Conservation (phyloP, 371 early-diverging fungal species). For the Mucor saturninus region DNA sequence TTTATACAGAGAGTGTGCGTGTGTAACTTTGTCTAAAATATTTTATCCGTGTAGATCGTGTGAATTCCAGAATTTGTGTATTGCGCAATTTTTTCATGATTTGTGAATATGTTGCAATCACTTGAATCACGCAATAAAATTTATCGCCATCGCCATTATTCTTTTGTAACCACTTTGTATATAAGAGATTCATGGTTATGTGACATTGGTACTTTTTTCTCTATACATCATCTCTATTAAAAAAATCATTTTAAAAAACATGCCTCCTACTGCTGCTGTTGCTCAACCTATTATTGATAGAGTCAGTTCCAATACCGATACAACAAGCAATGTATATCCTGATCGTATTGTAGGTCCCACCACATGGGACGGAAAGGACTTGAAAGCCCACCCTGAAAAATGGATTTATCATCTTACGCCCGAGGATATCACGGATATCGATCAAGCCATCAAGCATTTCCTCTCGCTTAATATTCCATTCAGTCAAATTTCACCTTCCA, state of each 20-base stretch:
- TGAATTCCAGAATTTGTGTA: no score
- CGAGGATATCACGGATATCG: conserved; percentile 45
- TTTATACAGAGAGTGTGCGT: no score
- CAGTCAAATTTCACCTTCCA: conserved; percentile 29
- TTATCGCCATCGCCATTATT: no score
- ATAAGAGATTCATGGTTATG: no score
- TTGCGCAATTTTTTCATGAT: no score
- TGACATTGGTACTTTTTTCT: no score
- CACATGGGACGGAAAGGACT: conserved; percentile 46
- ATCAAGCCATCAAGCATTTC: conserved; percentile 41
- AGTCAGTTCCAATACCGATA: neutral
- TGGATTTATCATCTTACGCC: conserved; percentile 46
- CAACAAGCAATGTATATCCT: conserved; percentile 26
- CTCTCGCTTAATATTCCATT: conserved; percentile 30
- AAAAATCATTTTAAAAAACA: neutral
- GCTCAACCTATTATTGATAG: neutral
- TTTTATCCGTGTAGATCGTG: no score
- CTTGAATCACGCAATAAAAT: no score
- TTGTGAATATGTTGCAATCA: no score
- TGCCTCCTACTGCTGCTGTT: conserved; percentile 2
- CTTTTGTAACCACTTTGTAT: no score
- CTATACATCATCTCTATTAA: no score
- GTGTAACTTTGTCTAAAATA: no score
- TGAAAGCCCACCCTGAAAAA: conserved; percentile 42
- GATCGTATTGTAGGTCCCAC: conserved; percentile 42